phyloP scores from a whole-genome alignment of 1,284 basidiomycete species.

The Cryptococcus sp. region DNA sequence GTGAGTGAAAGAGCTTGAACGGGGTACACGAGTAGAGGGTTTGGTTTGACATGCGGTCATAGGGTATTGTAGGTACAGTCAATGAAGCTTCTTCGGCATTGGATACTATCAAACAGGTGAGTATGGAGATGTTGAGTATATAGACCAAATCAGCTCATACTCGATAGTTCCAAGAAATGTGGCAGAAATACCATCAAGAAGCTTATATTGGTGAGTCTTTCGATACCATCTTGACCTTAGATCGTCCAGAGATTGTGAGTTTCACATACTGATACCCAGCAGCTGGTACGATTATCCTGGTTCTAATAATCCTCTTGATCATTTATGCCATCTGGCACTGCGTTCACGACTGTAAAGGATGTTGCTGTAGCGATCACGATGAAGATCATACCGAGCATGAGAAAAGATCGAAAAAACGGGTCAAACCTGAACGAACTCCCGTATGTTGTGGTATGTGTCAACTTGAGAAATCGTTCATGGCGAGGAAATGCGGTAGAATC shows the following conservation, averaged over 20 bases:
- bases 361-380: constrained; percentile 5
- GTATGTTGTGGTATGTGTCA: neutral
- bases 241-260: too few species aligned
- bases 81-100: neutral
- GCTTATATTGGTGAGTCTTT: too few species aligned
- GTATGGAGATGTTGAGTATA: neutral
- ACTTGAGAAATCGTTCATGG: neutral
- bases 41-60: neutral
- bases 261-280: too few species aligned
- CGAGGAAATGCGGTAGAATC: neutral
- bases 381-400: neutral
- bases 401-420: neutral
- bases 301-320: constrained; percentile 12
- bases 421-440: neutral
- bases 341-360: constrained; percentile 11
- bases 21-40: too few species aligned
- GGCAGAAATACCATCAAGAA: too few species aligned
- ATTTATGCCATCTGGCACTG: constrained; percentile 17
- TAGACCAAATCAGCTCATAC: neutral
- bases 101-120: neutral
- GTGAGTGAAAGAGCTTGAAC: too few species aligned
- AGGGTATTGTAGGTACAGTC: neutral
- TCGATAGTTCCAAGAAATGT: too few species aligned
- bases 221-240: too few species aligned
- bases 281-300: neutral